Evolutionary conservation across 2,329 filamentous ascomycete genomes (phyloP).

Genomic region (Epichloe sibirici): DNA sequence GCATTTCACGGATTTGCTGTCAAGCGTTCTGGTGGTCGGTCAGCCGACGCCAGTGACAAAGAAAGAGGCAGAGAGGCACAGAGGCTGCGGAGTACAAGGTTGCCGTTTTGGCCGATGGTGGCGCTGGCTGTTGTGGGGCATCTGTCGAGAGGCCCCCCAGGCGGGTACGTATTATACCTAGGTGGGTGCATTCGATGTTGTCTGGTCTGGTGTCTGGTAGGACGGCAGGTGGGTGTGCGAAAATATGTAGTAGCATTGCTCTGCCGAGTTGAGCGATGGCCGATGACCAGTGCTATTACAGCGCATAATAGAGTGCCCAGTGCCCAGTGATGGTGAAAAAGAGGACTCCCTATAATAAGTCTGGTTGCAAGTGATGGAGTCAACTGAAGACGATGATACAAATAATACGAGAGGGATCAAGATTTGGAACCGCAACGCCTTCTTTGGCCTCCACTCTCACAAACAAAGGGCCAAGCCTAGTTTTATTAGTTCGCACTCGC

Average conservation of each 20-base stretch:
- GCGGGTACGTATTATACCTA: too few species aligned
- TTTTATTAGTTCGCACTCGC: neutral
- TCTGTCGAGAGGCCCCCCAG: neutral
- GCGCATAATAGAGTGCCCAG: too few species aligned
- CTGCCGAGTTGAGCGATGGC: too few species aligned
- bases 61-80: neutral
- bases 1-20: neutral
- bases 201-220: too few species aligned
- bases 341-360: too few species aligned
- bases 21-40: neutral
- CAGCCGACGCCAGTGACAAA: neutral
- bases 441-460: neutral
- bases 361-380: too few species aligned
- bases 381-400: neutral
- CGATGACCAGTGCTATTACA: too few species aligned
- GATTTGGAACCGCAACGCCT: neutral
- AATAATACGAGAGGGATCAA: neutral
- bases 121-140: constrained; percentile 2
- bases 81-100: neutral
- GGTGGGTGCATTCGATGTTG: too few species aligned
- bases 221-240: too few species aligned
- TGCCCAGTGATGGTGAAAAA: too few species aligned
- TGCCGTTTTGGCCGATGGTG: constrained; percentile 4
- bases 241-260: too few species aligned
- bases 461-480: neutral